These are phyloP conservation scores for Apiotrichum sp. DNA, from an alignment of 1,284 basidiomycete genomes.

Conservation along the genomic window DNA sequence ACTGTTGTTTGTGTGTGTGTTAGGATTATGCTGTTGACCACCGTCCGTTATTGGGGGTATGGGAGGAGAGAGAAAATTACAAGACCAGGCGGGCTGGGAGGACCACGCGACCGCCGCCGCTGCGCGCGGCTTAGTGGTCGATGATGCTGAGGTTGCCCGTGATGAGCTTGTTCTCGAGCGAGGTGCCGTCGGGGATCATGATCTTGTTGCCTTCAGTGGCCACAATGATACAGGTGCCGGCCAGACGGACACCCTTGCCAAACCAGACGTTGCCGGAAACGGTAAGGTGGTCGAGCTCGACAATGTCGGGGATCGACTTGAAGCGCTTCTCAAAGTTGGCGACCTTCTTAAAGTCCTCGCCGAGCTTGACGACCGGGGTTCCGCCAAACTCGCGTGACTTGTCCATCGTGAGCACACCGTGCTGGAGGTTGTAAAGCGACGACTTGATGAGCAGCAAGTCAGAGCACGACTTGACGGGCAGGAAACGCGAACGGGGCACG, in stretches of 20 bases:
- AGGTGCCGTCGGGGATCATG: slow-evolving; percentile 89
- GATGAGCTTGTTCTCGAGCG: slow-evolving; percentile 77
- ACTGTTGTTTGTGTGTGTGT: neutral
- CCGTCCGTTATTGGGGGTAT: slow-evolving; percentile 2
- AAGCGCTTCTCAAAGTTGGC: slow-evolving; percentile 83
- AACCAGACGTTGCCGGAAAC: slow-evolving; percentile 96
- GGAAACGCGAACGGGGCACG: slow-evolving; percentile 93
- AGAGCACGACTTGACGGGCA: slow-evolving; percentile 80
- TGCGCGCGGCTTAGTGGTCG: slow-evolving; percentile 44
- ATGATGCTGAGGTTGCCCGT: slow-evolving; percentile 56
- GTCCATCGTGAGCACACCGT: slow-evolving; percentile 91
- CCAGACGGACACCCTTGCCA: slow-evolving; percentile 82
- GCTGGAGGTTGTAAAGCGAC: slow-evolving; percentile 90
- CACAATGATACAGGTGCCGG: slow-evolving; percentile 81
- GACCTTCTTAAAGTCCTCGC: slow-evolving; percentile 73
- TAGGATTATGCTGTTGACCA: neutral
- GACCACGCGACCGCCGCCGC: too few species aligned
- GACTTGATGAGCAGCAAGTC: slow-evolving; percentile 93
- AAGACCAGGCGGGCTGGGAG: neutral
- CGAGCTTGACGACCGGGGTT: slow-evolving; percentile 96
- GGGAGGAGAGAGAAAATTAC: neutral
- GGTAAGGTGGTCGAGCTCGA: slow-evolving; percentile 93
- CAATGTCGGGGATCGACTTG: slow-evolving; percentile 91
- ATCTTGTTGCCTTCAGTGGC: slow-evolving; percentile 93
- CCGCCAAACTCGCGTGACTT: slow-evolving; percentile 81